Evolutionary conservation across 495 filamentous ascomycete species (phyloP).

Genomic region (Neurospora sp.): DNA sequence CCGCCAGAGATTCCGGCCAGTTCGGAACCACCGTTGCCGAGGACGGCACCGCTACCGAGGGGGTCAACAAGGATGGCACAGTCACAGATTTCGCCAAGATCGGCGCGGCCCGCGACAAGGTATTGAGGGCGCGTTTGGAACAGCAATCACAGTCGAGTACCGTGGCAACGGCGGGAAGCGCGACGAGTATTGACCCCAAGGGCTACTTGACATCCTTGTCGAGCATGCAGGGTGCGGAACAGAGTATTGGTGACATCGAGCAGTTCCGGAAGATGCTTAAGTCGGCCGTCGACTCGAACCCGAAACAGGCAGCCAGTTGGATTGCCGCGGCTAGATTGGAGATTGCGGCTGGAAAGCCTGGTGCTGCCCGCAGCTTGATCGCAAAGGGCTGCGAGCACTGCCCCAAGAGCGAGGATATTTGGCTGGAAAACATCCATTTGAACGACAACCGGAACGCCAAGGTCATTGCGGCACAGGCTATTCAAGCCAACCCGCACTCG

Average conservation of each 20-base stretch:
- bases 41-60: constrained; percentile 53
- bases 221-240: constrained; percentile 65
- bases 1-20: constrained; percentile 66
- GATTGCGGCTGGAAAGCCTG: constrained; percentile 81
- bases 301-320: constrained; percentile 91
- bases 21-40: constrained; percentile 78
- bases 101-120: constrained; percentile 87
- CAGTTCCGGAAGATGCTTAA: constrained; percentile 87
- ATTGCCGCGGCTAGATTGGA: constrained; percentile 91
- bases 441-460: constrained; percentile 90
- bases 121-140: constrained; percentile 82
- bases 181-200: constrained; percentile 89
- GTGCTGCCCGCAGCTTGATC: constrained; percentile 75
- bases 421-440: constrained; percentile 88
- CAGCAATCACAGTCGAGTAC: constrained; percentile 66
- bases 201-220: constrained; percentile 89
- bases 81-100: constrained; percentile 99
- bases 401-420: constrained; percentile 88
- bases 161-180: constrained; percentile 65
- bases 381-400: constrained; percentile 78
- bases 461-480: constrained; percentile 89
- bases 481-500: constrained; percentile 81
- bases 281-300: constrained; percentile 92
- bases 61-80: constrained; percentile 54
- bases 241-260: constrained; percentile 90